Conservation (phyloP, 768 basidiomycete genomes). For the Lentinula aciculospora region DNA sequence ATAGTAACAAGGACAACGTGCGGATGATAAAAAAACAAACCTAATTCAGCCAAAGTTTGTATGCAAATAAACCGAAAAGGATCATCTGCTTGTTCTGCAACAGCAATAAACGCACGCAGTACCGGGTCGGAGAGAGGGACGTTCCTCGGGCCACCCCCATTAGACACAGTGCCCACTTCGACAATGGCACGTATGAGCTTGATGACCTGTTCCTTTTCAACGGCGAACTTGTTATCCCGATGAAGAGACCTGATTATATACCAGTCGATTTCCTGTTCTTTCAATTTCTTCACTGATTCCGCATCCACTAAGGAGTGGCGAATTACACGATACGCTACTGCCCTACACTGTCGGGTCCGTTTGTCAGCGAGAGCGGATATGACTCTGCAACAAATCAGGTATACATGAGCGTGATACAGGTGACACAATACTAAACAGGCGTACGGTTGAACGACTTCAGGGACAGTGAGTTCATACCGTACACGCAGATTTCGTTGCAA, state of each 20-base stretch:
- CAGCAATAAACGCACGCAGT: slow-evolving; percentile 85
- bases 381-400: slow-evolving; percentile 45
- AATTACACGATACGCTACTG: slow-evolving; percentile 79
- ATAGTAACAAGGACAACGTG: not conserved
- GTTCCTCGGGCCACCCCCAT: slow-evolving; percentile 36
- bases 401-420: not conserved
- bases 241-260: slow-evolving; percentile 88
- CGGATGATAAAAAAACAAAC: slow-evolving; percentile 39
- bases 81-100: slow-evolving; percentile 91
- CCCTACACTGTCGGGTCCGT: slow-evolving; percentile 65
- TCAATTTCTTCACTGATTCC: slow-evolving; percentile 62
- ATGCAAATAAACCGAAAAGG: slow-evolving; percentile 78
- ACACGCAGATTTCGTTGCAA: slow-evolving; percentile 71
- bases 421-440: slow-evolving; percentile 21
- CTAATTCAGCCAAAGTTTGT: slow-evolving; percentile 85
- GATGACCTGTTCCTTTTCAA: slow-evolving; percentile 90
- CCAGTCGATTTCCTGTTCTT: slow-evolving; percentile 72
- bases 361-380: slow-evolving; percentile 73
- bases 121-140: slow-evolving; percentile 70
- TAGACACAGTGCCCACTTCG: slow-evolving; percentile 62
- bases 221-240: slow-evolving; percentile 74
- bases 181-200: slow-evolving; percentile 83
- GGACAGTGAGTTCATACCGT: slow-evolving; percentile 65
- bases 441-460: slow-evolving; percentile 72
- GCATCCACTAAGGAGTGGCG: slow-evolving; percentile 72